Evolutionary conservation across 331 rosid species (phyloP).

Genomic region (Saraca asoca): DNA sequence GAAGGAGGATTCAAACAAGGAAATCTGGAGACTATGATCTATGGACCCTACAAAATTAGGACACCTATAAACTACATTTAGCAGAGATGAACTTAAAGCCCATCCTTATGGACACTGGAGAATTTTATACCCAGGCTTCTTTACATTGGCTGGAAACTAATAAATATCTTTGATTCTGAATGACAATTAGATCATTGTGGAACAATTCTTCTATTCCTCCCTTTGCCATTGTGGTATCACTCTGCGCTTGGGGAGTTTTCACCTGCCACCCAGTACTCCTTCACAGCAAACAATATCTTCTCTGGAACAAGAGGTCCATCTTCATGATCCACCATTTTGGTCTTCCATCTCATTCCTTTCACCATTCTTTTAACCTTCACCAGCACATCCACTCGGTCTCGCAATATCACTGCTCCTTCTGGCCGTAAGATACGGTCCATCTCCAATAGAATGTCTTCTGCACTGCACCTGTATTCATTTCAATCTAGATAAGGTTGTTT

Average conservation of each 20-base stretch:
- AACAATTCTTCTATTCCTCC: constrained; percentile 14
- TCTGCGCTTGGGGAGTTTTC: constrained; percentile 48
- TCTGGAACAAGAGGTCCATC: constrained; percentile 75
- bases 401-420: constrained; percentile 84
- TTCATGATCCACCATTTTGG: constrained; percentile 76
- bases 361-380: constrained; percentile 53
- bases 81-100: constrained; percentile 20
- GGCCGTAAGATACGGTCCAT: constrained; percentile 86
- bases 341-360: constrained; percentile 82
- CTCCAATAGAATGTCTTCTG: constrained; percentile 76
- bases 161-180: constrained; percentile 1
- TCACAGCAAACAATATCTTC: constrained; percentile 71
- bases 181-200: constrained; percentile 25
- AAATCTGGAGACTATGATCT: constrained; percentile 19
- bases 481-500: constrained; percentile 33
- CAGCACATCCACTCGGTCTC: constrained; percentile 61
- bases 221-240: constrained; percentile 27
- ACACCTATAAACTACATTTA: constrained; percentile 38
- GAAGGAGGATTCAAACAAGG: not conserved
- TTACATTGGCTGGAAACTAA: not conserved
- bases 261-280: constrained; percentile 75
- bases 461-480: constrained; percentile 56
- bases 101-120: constrained; percentile 20
- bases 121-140: constrained; percentile 9
- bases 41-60: constrained; percentile 29